Conservation (phyloP, 179 eudicot species). For the Silene coronaria region DNA sequence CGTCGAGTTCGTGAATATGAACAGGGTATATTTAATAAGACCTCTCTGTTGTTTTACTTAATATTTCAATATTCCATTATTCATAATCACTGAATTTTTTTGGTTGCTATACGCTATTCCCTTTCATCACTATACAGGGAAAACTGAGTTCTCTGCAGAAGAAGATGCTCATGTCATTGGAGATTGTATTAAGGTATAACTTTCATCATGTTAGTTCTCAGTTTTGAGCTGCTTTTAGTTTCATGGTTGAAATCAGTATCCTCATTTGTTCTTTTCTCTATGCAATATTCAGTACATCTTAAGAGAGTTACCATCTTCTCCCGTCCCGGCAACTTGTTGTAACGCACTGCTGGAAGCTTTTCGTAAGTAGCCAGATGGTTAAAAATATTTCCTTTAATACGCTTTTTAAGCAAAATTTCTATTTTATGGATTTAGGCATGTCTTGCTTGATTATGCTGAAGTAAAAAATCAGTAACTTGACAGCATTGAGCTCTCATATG, state of each 20-base stretch:
- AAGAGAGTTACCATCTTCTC: slow-evolving; percentile 92
- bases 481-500: slow-evolving; percentile 19
- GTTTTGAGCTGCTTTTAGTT: background rate
- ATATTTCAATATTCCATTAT: background rate
- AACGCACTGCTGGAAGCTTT: slow-evolving; percentile 86
- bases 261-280: slow-evolving; percentile 20
- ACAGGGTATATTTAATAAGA: slow-evolving; percentile 39
- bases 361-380: slow-evolving; percentile 69
- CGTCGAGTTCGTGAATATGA: slow-evolving; percentile 80
- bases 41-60: background rate
- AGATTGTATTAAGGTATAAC: slow-evolving; percentile 84
- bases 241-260: background rate
- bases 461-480: background rate
- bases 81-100: background rate
- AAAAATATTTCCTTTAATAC: no score
- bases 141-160: slow-evolving; percentile 62
- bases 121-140: slow-evolving; percentile 39
- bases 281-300: slow-evolving; percentile 58
- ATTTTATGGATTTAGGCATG: background rate
- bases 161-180: slow-evolving; percentile 93
- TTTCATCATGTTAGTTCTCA: background rate
- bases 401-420: no score
- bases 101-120: slow-evolving; percentile 1
- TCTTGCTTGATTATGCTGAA: background rate
- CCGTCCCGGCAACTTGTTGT: slow-evolving; percentile 99